Evolutionary conservation across 352 stramenopile species (phyloP), one percentile per base, ranked within the genome.

Genomic region (Globisporangium perplexum): DNA sequence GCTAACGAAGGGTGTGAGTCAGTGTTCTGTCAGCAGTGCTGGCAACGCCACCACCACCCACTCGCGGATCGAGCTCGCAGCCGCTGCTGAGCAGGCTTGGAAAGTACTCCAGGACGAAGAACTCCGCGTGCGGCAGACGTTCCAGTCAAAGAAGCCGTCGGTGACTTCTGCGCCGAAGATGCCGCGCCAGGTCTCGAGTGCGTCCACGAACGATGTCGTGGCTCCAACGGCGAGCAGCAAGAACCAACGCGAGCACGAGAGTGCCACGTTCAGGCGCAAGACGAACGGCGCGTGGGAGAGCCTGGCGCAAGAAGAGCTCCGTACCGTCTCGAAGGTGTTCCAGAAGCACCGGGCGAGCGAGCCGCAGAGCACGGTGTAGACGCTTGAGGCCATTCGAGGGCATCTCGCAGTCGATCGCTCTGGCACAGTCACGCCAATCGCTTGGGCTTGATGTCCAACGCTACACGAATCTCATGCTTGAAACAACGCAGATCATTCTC

Each of bases 61-160:
- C 20, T 42, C 50, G 24, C 55, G 42, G 10, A 8, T 52, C 20
- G 39, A 53, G 15, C 33, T 64, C 26, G 50, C 59, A 26, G 55
- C 24, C 10, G 52, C 65, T 14, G 68, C 63, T 20, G 62, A 77
- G 53, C 36, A 50, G 17, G 72, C 58, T 2, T 92, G 81, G 78
- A 53, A 62, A 24, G 53, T 62, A 7, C 55, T 92, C 7, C 81
- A 90, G 57, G 69, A 69, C 7, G 74, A 81, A 33, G 82, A 90
- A 55, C 43, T 53, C 1, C 59, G 49, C 17, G 48, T 92, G 18
- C 64, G 71, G 10, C 52, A 66, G n/a, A 23, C 24, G 18, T 17
- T 47, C 23, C 36, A 57, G 39, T n/a, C 44, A 11, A 62, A 55
- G 35, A 62, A 62, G 18, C 31, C 50, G 17, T 4, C 28, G 22